Percentiles rank a stretch among this genome's conserved stretches.
phyloP scores from a whole-genome alignment of 1,284 basidiomycete species.

The Rhodofomes roseus region DNA sequence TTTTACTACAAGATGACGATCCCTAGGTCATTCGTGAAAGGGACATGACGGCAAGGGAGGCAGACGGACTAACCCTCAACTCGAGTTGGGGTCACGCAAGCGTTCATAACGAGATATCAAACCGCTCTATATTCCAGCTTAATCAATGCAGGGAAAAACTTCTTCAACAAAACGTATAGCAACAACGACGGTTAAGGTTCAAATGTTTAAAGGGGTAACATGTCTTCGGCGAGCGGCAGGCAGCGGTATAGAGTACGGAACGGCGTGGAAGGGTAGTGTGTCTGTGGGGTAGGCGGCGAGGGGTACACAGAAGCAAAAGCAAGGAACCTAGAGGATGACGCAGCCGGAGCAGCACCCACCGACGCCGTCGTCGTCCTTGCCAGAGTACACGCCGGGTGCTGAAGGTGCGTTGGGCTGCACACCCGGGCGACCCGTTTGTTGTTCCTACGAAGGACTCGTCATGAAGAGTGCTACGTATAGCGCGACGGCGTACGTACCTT shows the following conservation, averaged over 20 bases:
- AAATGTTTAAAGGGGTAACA: conserved; percentile 7
- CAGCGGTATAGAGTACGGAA: conserved; percentile 6
- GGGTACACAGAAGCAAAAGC: neutral
- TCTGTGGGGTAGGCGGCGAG: neutral
- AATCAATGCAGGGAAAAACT: neutral
- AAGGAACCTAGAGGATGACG: conserved; percentile 42
- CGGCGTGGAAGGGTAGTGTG: neutral
- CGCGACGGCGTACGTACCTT: conserved; percentile 47
- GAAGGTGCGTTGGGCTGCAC: conserved; percentile 42
- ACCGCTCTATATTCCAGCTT: neutral
- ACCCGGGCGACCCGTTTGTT: conserved; percentile 56
- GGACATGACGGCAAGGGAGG: neutral
- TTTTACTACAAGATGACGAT: conserved; percentile 14
- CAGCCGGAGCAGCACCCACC: conserved; percentile 73
- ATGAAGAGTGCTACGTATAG: neutral
- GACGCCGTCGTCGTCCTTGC: conserved; percentile 46
- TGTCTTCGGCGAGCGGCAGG: conserved; percentile 13
- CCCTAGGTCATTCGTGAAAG: neutral
- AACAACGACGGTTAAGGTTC: conserved; percentile 3
- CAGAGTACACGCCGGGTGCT: conserved; percentile 43
- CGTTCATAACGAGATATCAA: neutral
- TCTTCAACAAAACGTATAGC: neutral
- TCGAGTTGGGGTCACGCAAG: neutral
- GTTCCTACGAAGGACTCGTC: conserved; percentile 39
- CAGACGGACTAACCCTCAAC: too few relatives aligned